These are phyloP conservation scores for Trametes cubensis DNA, from an alignment of 768 basidiomycete species.

Conservation along the genomic window DNA sequence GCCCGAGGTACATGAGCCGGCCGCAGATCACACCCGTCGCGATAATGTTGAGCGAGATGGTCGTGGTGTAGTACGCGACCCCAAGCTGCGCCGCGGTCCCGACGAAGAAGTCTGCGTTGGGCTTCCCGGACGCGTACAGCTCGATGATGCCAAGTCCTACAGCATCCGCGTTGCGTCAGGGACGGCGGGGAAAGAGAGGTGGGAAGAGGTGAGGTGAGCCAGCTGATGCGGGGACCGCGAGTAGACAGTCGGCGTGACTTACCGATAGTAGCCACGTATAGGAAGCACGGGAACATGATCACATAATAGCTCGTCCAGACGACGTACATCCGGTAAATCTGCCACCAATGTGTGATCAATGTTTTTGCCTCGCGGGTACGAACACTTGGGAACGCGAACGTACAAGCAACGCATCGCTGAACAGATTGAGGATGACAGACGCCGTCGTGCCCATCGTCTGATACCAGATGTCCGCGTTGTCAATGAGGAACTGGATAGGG, in stretches of 20 bases:
- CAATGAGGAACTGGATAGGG: slow-evolving; percentile 35
- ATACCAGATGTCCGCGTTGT: slow-evolving; percentile 26
- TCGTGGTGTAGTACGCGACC: slow-evolving; percentile 23
- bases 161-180: neutral
- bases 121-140: slow-evolving; percentile 19
- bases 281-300: slow-evolving; percentile 24
- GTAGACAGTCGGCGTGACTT: neutral
- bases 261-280: slow-evolving; percentile 26
- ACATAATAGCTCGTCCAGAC: slow-evolving; percentile 32
- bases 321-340: slow-evolving; percentile 43
- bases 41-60: slow-evolving; percentile 26
- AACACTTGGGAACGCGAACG: slow-evolving; percentile 7
- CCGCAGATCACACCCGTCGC: slow-evolving; percentile 25
- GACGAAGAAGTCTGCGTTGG: slow-evolving; percentile 25
- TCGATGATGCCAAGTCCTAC: slow-evolving; percentile 25
- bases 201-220: neutral
- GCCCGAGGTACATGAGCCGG: slow-evolving; percentile 24
- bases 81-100: slow-evolving; percentile 20
- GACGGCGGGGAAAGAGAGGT: neutral
- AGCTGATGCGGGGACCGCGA: neutral
- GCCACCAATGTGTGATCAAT: neutral
- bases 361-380: neutral
- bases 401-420: slow-evolving; percentile 45
- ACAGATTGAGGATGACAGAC: slow-evolving; percentile 30
- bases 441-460: slow-evolving; percentile 23